Evolutionary conservation across 495 filamentous ascomycete species (phyloP).

Genomic region (Letharia lupina): DNA sequence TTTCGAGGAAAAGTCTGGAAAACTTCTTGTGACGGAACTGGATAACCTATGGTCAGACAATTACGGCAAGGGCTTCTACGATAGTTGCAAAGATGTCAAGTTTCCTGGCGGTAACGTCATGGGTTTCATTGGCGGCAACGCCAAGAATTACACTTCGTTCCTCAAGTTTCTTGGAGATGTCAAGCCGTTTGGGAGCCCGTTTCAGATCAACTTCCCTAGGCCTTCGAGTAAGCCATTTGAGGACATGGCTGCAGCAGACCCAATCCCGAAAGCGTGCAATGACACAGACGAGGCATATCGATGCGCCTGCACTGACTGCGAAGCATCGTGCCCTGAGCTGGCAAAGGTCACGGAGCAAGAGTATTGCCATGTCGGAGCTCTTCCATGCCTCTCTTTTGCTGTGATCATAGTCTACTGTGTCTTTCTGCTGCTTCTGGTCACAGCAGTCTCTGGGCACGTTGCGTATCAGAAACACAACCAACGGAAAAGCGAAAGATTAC

Average conservation of each 20-base stretch:
- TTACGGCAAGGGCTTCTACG: constrained; percentile 83
- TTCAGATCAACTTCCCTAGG: constrained; percentile 89
- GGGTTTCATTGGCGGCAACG: constrained; percentile 89
- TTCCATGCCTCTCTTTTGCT: constrained; percentile 86
- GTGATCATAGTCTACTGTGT: constrained; percentile 80
- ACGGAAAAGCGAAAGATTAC: constrained; percentile 68
- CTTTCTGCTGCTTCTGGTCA: constrained; percentile 56
- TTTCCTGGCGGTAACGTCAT: constrained; percentile 91
- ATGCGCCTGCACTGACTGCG: constrained; percentile 91
- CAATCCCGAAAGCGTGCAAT: constrained; percentile 75
- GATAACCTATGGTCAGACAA: constrained; percentile 82
- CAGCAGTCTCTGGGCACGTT: constrained; percentile 61
- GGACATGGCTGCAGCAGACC: constrained; percentile 56
- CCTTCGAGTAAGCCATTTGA: constrained; percentile 44
- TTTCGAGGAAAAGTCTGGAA: constrained; percentile 54
- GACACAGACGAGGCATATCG: constrained; percentile 74
- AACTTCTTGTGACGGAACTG: constrained; percentile 72
- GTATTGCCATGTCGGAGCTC: constrained; percentile 70
- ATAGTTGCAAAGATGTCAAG: constrained; percentile 98
- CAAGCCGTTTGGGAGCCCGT: constrained; percentile 81
- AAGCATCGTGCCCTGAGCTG: constrained; percentile 70
- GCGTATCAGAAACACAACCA: constrained; percentile 62
- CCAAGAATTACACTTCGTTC: constrained; percentile 78
- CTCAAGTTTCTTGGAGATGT: constrained; percentile 88
- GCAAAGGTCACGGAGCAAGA: constrained; percentile 57